Base-by-base conservation (phyloP, 2,329 filamentous ascomycete genomes). In the Septoria linicola region DNA sequence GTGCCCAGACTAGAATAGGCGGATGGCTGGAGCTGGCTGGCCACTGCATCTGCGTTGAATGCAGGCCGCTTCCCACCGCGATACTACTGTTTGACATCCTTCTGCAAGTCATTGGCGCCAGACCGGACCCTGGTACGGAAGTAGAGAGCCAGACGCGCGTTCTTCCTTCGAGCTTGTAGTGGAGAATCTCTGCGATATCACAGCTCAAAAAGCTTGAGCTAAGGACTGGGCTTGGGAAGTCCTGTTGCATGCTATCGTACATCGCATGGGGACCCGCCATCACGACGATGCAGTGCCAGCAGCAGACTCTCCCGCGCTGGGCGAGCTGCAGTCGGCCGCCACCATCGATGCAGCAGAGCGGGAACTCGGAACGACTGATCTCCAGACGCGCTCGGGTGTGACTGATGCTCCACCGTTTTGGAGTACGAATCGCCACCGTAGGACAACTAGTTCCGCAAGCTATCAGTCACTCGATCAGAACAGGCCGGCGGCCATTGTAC, bases 401-500 rank as follows among this genome's bases (percentile, higher is more conserved):
- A 59, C 57, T 8, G 58, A 63, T 49, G 66, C 74, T 21, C 76
- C 76, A 40, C 74, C 74, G 5, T 79, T 73, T 66, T 78, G 76
- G 74, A 68, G 32, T 21, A 72, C 50, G 17, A 53, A 49, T 54
- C 49, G 51, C 46, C 61, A 66, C 39, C 70, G 73, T 54, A 68
- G 69, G 53, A 68, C 70, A 36, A 66, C 62, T 48, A 63, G 68
- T 52, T 72, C 71, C 17, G 58, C 59, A 19, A 68, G 66, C 59
- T 65, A 61, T 41, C 60, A 60, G 14, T 72, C 72, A 23, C 60
- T 69, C 39, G 62, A 67, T 39, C 64, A 67, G 44, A 43, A 51
- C 44, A 49, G 60, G 14, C 72, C 72, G 2, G 66, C 53, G 14
- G 54, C 73, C 31, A 87, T 87, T 57, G 75, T 73, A 2, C 74